Evolutionary conservation across 192 early-diverging fungal genomes (phyloP), one percentile per base, ranked within the genome.

Genomic region (Linnemannia elongata): DNA sequence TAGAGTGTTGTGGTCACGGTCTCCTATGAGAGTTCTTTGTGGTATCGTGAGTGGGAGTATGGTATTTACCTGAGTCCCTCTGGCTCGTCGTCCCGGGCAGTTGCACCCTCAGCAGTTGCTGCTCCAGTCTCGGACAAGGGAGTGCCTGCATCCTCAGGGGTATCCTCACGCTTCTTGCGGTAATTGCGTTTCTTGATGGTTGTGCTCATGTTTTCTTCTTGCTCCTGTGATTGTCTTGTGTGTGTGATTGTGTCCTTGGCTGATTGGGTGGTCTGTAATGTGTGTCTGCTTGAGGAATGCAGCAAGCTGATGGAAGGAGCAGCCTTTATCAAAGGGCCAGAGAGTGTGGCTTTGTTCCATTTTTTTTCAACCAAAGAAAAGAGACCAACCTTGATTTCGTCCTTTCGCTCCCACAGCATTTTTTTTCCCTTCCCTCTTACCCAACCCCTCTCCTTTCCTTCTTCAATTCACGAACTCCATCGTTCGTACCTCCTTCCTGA

Each of bases 61-160:
- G 45, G 27, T 27, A 60, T 13, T 44, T 87, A 87, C 85, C 75
- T 78, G 24, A 87, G 76, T 75, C 79, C 85, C n/a, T 87, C 85
- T 27, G 55, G 74, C 12, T 86, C 84, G 20, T 74, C 68, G 7
- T 81, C 76, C 49, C 47, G 69, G 24, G 69, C 60, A 1, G 39
- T 7, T 69, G 41, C 18, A 6, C 47, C 79, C 66, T 68, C 63
- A 22, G n/a, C 76, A 38, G 27, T 13, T 30, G 36, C 72, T 45
- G 27, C 60, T 30, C 60, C 60, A 15, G 30, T 33, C 63, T 63
- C 75, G 42, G 74, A 18, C 38, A 79, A 35, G 24, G 68, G 15
- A 27, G 54, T 24, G 47, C 70, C 72, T n/a, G 69, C 8, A 1
- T 86, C 79, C 47, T 81, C 85, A 12, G 85, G 85, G 0, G 85